These are phyloP conservation scores for Hygrocybe punicea DNA, from an alignment of 768 basidiomycete species.

Conservation along the genomic window DNA sequence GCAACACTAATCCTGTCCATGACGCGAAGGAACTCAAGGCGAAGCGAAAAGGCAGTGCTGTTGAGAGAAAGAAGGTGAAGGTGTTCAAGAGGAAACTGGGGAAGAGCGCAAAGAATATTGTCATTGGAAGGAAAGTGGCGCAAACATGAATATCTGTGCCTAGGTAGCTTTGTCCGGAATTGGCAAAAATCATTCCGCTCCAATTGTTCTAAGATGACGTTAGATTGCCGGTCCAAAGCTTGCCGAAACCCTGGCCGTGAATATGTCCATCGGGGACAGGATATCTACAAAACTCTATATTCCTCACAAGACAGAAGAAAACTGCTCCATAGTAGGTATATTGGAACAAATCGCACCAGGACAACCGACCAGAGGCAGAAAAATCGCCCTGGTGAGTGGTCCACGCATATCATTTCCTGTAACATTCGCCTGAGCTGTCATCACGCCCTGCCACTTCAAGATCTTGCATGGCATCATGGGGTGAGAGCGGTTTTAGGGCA, in stretches of 20 bases:
- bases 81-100: slow-evolving; percentile 35
- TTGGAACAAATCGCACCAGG: slow-evolving; percentile 57
- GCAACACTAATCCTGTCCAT: no score
- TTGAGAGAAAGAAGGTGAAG: slow-evolving; percentile 27
- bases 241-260: no score
- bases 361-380: slow-evolving; percentile 52
- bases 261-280: not conserved
- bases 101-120: slow-evolving; percentile 52
- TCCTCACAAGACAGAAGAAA: slow-evolving; percentile 45
- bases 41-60: no score
- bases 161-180: not conserved
- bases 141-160: not conserved
- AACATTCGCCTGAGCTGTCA: not conserved
- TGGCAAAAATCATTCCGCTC: not conserved
- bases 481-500: slow-evolving; percentile 32
- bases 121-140: slow-evolving; percentile 53
- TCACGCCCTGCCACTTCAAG: slow-evolving; percentile 35
- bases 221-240: not conserved
- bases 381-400: slow-evolving; percentile 59
- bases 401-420: slow-evolving; percentile 5
- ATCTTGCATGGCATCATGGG: slow-evolving; percentile 79
- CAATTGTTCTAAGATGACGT: not conserved
- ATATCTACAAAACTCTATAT: slow-evolving; percentile 46
- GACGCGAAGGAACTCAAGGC: no score
- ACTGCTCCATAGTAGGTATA: slow-evolving; percentile 51